Evolutionary conservation across 2,329 filamentous ascomycete genomes (phyloP).

Genomic region (Seiridium cupressi): DNA sequence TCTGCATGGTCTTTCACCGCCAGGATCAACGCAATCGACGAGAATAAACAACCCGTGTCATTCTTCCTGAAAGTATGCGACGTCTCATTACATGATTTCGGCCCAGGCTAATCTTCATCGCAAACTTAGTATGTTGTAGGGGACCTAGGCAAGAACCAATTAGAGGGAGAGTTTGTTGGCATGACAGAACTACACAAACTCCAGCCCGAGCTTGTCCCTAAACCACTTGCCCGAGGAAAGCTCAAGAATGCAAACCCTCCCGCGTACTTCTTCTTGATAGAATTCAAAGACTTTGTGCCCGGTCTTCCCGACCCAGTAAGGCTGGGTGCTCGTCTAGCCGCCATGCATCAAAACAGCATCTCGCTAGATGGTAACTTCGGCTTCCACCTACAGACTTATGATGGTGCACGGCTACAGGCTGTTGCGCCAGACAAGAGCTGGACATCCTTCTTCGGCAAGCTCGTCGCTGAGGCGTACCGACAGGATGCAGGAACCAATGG

Average conservation of each 20-base stretch:
- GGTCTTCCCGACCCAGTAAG: constrained; percentile 14
- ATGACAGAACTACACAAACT: constrained; percentile 11
- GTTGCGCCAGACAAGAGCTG: constrained; percentile 13
- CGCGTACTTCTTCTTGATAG: constrained; percentile 16
- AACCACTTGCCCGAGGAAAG: constrained; percentile 11
- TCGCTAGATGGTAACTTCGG: constrained; percentile 20
- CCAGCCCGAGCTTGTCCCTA: constrained; percentile 11
- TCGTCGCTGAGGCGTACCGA: constrained; percentile 17
- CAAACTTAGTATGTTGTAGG: constrained; percentile 11
- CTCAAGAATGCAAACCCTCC: background rate
- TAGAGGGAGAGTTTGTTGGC: constrained; percentile 13
- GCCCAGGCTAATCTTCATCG: background rate
- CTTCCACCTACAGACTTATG: constrained; percentile 16
- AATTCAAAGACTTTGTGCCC: constrained; percentile 10
- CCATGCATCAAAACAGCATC: constrained; percentile 17
- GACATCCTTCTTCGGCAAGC: constrained; percentile 17
- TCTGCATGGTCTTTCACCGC: constrained; percentile 13
- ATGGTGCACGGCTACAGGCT: constrained; percentile 12
- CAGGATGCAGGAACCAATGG: constrained; percentile 19
- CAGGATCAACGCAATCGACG: constrained; percentile 10
- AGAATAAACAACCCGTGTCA: background rate
- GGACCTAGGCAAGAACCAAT: constrained; percentile 9
- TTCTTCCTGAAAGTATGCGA: background rate
- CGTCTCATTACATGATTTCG: no score
- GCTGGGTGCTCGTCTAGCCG: constrained; percentile 16